Conservation (phyloP, 129 eudicot genomes). For the Saussurea involucrata region DNA sequence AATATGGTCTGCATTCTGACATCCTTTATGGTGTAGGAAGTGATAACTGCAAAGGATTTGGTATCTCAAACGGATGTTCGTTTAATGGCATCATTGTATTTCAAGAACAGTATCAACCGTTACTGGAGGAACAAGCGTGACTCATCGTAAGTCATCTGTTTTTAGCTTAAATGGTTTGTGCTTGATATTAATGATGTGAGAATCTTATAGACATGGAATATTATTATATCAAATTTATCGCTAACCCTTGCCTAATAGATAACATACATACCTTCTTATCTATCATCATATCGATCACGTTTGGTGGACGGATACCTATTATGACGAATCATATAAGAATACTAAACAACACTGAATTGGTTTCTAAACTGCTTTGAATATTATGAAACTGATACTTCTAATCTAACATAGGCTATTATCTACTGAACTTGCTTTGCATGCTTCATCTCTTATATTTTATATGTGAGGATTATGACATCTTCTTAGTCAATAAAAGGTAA, state of each 20-base stretch:
- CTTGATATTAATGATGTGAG: not conserved
- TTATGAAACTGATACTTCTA: not conserved
- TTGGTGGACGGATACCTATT: not conserved
- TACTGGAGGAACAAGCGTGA: slow-evolving; percentile 88
- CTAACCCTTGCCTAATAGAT: not conserved
- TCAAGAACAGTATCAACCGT: slow-evolving; percentile 74
- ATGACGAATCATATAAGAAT: not conserved
- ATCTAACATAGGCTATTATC: not conserved
- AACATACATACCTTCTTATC: not conserved
- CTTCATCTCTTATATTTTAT: not conserved
- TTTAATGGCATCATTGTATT: slow-evolving; percentile 82
- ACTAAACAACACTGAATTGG: not conserved
- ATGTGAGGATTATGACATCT: not conserved
- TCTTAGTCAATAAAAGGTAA: not conserved
- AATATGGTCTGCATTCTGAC: not conserved
- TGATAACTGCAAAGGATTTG: slow-evolving; percentile 70
- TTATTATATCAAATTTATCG: not conserved
- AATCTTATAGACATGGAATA: slow-evolving; percentile 5
- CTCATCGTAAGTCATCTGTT: slow-evolving; percentile 43
- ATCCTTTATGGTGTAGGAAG: slow-evolving; percentile 57
- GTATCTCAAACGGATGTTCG: slow-evolving; percentile 75
- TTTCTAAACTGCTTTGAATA: not conserved
- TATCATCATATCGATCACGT: not conserved
- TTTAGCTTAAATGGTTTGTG: not conserved
- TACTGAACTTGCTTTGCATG: not conserved